Base-by-base conservation (phyloP, 257 asterid genomes). In the Phtheirospermum japonicum region DNA sequence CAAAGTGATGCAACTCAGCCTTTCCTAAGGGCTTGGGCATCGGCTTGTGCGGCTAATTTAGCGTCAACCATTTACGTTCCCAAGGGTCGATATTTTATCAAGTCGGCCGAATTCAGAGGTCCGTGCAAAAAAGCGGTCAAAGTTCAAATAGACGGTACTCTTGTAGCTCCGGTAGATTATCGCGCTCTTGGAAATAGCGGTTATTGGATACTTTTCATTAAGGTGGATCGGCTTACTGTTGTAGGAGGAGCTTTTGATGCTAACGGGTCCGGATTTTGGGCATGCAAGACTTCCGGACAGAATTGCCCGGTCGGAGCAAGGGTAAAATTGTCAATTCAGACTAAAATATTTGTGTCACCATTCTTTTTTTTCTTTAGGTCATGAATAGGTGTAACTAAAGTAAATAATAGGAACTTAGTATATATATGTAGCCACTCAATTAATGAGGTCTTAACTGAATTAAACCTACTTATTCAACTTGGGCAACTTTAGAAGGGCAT, bases 221-320 rank as follows among this genome's bases (percentile, higher is more conserved):
- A 83, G 23, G 84, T 85, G 13, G 52, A 72, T 32, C 55, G 72
- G 42, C 56, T 85, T 43, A 65, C 80, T 0, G 82, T 85, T 42
- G 4, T 67, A 5, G 88, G 95, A 2, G 87, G 94, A 13, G 48
- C 70, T 0, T 56, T 85, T 13, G 89, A 85, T 58, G 94, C 81
- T 17, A 78, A 75, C 10, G 94, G 87, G 4, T 73, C 80, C 45
- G 76, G 76, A 1, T 73, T 80, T 18, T 85, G 90, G 95, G 75
- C 63, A 4, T 85, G 90, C 66, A 76, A 71, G 50, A 53, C 51
- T 31, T 67, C 78, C 45, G 85, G 86, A 32, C 68, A 54, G 37
- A 81, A 69, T 68, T 86, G 95, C 69, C 90, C 88, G 4, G 74
- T 34, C 55, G 83, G 89, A 57, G 88, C 87, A 53, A 81, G 91